phyloP scores from a whole-genome alignment of 768 basidiomycete species.

The Leccinum subgranulosum region DNA sequence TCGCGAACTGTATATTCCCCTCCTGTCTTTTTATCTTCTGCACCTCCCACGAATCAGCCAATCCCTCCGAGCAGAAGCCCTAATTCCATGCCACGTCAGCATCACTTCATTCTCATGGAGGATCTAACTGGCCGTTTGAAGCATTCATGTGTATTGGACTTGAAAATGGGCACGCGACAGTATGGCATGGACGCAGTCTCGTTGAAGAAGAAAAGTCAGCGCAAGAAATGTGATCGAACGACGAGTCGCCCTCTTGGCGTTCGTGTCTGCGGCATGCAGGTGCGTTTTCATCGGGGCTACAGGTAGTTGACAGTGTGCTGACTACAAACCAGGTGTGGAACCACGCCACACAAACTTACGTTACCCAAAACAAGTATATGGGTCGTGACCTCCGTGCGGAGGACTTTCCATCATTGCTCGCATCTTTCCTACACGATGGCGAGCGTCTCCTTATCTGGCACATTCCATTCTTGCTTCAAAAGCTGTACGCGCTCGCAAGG shows the following conservation, averaged over 20 bases:
- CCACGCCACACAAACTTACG: slow-evolving; percentile 74
- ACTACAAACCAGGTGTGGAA: slow-evolving; percentile 80
- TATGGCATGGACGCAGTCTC: slow-evolving; percentile 94
- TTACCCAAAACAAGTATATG: slow-evolving; percentile 94
- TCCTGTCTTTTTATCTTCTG: slow-evolving; percentile 23
- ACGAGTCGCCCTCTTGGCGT: slow-evolving; percentile 90
- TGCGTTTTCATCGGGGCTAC: slow-evolving; percentile 37
- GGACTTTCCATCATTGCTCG: slow-evolving; percentile 80
- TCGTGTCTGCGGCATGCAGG: slow-evolving; percentile 98
- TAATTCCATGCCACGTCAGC: slow-evolving; percentile 72
- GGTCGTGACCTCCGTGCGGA: slow-evolving; percentile 86
- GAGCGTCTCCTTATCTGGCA: slow-evolving; percentile 82
- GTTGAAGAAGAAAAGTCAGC: slow-evolving; percentile 95
- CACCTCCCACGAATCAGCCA: slow-evolving; percentile 28
- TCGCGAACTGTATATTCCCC: slow-evolving; percentile 36
- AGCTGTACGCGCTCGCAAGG: slow-evolving; percentile 89
- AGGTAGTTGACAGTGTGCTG: neutral
- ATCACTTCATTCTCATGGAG: slow-evolving; percentile 99
- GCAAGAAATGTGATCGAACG: slow-evolving; percentile 96
- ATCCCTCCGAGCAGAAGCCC: slow-evolving; percentile 38
- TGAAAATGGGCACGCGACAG: slow-evolving; percentile 99
- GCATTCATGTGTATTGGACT: slow-evolving; percentile 91
- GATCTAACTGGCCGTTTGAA: slow-evolving; percentile 92
- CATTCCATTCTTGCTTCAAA: slow-evolving; percentile 86
- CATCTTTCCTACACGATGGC: slow-evolving; percentile 84